Conservation (phyloP, 768 basidiomycete species). For the Boletus reticulatus region DNA sequence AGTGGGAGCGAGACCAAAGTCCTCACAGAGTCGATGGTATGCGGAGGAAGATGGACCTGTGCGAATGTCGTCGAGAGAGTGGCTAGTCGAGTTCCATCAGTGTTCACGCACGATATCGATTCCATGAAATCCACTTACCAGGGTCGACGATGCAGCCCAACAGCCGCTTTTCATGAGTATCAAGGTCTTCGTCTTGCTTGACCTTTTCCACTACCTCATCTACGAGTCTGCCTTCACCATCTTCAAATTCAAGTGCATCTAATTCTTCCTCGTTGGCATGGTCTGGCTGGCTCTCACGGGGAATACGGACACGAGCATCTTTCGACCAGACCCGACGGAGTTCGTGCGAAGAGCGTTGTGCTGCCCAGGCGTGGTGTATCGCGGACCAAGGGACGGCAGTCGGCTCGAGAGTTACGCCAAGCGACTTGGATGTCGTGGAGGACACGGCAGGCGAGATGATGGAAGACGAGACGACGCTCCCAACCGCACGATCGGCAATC, state of each 20-base stretch:
- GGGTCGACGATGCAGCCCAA: slow-evolving; percentile 86
- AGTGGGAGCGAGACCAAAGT: slow-evolving; percentile 89
- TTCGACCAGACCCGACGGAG: slow-evolving; percentile 62
- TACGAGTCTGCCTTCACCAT: slow-evolving; percentile 20
- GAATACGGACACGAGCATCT: slow-evolving; percentile 39
- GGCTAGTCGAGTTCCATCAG: slow-evolving; percentile 36
- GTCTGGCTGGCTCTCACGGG: slow-evolving; percentile 36
- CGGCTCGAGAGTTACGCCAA: slow-evolving; percentile 35
- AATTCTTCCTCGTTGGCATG: slow-evolving; percentile 31
- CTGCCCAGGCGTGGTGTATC: slow-evolving; percentile 64
- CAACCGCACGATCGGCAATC: slow-evolving; percentile 76
- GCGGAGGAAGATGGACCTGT: slow-evolving; percentile 84
- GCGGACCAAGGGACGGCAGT: slow-evolving; percentile 66
- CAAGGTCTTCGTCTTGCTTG: slow-evolving; percentile 72
- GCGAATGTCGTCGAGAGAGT: slow-evolving; percentile 80
- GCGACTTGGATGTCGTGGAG: slow-evolving; percentile 19
- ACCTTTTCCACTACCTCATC: slow-evolving; percentile 79
- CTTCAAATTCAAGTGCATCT: slow-evolving; percentile 34
- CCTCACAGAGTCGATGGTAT: slow-evolving; percentile 89
- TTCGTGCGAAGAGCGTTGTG: slow-evolving; percentile 47
- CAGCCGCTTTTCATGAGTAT: slow-evolving; percentile 77
- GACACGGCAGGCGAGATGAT: slow-evolving; percentile 6
- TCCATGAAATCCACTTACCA: slow-evolving; percentile 37
- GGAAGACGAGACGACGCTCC: slow-evolving; percentile 49
- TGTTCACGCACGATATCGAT: background rate